Base-by-base conservation (phyloP, 192 early-diverging fungal genomes). In the Linnemannia schmuckeri region DNA sequence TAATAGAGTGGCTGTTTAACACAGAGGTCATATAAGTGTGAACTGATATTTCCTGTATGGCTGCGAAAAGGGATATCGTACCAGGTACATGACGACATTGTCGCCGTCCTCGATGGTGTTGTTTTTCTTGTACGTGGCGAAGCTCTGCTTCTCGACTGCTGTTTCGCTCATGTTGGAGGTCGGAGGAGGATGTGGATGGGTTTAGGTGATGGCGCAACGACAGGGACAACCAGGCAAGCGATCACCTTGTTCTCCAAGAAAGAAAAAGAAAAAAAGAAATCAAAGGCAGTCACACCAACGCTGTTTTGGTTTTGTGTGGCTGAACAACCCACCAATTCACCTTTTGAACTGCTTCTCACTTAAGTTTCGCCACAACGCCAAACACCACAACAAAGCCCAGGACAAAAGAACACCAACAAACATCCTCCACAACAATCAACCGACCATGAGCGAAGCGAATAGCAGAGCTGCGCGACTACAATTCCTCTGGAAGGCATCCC, bases 71-170 rank as follows among this genome's bases (percentile, higher is more conserved):
- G 7, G 38, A 47, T 20, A n/a, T 54, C 82, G 75, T 93, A 96
- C 95, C 75, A 95, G 73, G 81, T 95, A 97, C 27, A 93, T 86
- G 79, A 97, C 93, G 42, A 96, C 94, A 52, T 91, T 88, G 86
- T 98, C 97, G 70, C 96, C 97, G 33, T 93, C 92, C 77, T 94
- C 94, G 77, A 98, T 95, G 18, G 54, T 87, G 76, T 87, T 73
- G 80, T 73, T 47, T 42, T 78, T 44, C 89, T 93, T 87, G 68
- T 87, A 87, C 20, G 61, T 76, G 68, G 72, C 79, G 37, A 87
- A 87, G 76, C 85, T 87, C 66, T 87, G 85, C 76, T 81, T 83
- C 61, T 83, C 82, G 38, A 77, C 10, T 24, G 76, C 42, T 68
- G 44, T 44, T 37, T 82, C 81, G 46, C 61, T 76, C 61, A 75